Base-by-base conservation (phyloP, 2,329 filamentous ascomycete species). In the Coniosporium tulheliwenetii region DNA sequence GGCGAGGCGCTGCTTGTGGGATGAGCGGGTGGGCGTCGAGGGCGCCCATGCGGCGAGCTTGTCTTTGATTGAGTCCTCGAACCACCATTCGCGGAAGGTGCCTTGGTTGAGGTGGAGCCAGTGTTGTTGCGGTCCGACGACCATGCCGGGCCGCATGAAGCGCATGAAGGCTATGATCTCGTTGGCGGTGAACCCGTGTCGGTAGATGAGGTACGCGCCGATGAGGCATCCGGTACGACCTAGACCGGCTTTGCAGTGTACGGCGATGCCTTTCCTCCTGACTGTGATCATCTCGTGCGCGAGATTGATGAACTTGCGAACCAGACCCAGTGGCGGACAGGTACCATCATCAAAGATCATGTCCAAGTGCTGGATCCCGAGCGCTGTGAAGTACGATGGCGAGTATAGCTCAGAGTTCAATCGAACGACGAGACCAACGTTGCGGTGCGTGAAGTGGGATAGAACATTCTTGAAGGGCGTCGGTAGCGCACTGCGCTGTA, bases 331-430 rank as follows among this genome's bases (percentile, higher is more conserved):
- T 2, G 85, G 79, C 15, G 91, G 91, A 59, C 91, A 98, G 3
- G 91, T 98, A 48, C 91, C 91, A 52, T 98, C 91, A 54, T 96
- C 91, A 56, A 98, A 98, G 54, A 98, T 96, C 91, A 98, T 98
- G 64, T 98, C 91, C 34, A 96, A 70, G 58, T 98, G 91, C 53
- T 86, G 80, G 55, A 98, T 96, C 29, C 89, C 89, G 40, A 98
- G 70, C 3, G 87, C 85, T 47, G 89, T 91, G 60, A 98, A 98
- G 66, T 89, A 95, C n/a, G 86, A 87, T 1, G 91, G 84, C 1
- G 85, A 93, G 69, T 98, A 98, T 7, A 98, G 75, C 49, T 87
- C 83, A 0, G 87, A 96, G 67, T 98, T 98, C 47, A 98, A 70
- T 35, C 91, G 81, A 35, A 98, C 91, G 2, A 98, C 89, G 2